phyloP scores from a whole-genome alignment of 495 filamentous ascomycete species.

The Amphirosellinia nigrospora region DNA sequence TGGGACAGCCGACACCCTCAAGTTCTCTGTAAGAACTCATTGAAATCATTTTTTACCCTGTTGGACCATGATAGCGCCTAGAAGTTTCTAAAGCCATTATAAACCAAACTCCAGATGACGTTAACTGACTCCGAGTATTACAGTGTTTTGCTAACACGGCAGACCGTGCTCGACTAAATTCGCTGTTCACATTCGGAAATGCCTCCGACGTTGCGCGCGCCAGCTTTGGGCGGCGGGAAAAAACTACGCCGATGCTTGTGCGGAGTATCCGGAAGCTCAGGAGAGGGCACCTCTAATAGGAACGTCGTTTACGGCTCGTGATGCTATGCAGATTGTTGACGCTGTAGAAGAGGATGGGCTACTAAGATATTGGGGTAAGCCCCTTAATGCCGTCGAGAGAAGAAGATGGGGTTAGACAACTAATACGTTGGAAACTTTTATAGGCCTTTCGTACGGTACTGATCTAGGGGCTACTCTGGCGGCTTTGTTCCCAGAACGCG shows the following conservation, averaged over 20 bases:
- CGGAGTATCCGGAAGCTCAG: constrained; percentile 17
- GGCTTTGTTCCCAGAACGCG: constrained; percentile 54
- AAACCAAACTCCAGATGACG: neutral
- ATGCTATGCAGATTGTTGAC: constrained; percentile 52
- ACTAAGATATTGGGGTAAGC: constrained; percentile 54
- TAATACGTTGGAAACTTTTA: neutral
- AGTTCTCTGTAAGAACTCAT: constrained; percentile 31
- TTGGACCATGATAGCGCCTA: neutral
- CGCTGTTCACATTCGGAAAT: constrained; percentile 19
- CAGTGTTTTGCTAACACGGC: constrained; percentile 37
- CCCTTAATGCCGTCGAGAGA: neutral
- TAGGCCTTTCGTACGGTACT: constrained; percentile 53
- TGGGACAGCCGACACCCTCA: constrained; percentile 46
- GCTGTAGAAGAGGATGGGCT: constrained; percentile 51
- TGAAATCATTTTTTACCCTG: neutral
- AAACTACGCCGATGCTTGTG: constrained; percentile 29
- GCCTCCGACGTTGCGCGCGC: constrained; percentile 32
- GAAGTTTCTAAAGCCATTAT: neutral
- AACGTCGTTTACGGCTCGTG: constrained; percentile 48
- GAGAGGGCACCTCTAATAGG: constrained; percentile 41
- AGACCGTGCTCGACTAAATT: neutral
- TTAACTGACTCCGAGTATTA: neutral
- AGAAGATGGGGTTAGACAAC: neutral
- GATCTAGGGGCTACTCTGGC: constrained; percentile 48
- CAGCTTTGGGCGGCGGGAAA: constrained; percentile 31